Percentiles rank a stretch among this genome's conserved stretches.
Conservation (phyloP, 2,329 filamentous ascomycete genomes). For the Diaporthe citrichinensis region DNA sequence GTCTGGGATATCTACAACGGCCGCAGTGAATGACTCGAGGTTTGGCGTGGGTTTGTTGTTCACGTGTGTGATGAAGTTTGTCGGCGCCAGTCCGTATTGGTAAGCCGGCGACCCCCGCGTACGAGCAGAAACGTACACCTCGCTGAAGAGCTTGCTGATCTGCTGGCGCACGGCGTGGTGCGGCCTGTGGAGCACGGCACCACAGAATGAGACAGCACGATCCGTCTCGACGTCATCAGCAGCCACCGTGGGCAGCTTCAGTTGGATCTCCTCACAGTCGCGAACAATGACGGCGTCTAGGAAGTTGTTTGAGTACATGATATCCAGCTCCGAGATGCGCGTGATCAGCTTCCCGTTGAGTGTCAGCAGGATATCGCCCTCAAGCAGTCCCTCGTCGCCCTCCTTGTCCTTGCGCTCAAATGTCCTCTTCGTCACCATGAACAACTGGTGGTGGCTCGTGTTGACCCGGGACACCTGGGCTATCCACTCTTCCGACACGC, state of each 20-base stretch:
- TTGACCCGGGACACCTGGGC: constrained; percentile 85
- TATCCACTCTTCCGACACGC: constrained; percentile 96
- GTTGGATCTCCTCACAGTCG: constrained; percentile 81
- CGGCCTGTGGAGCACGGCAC: constrained; percentile 91
- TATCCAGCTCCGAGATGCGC: constrained; percentile 89
- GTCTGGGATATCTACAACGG: constrained; percentile 90
- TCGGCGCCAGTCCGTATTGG: constrained; percentile 92
- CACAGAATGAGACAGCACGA: constrained; percentile 93
- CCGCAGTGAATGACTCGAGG: constrained; percentile 82
- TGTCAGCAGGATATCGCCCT: constrained; percentile 93
- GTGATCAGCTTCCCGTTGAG: constrained; percentile 95
- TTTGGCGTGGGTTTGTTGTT: constrained; percentile 90
- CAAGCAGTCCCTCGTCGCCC: constrained; percentile 74
- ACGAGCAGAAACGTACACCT: constrained; percentile 94
- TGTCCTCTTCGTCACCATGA: constrained; percentile 95
- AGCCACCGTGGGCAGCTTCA: constrained; percentile 86
- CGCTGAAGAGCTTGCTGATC: constrained; percentile 95
- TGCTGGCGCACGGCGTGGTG: constrained; percentile 98
- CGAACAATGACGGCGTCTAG: constrained; percentile 90
- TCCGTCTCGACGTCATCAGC: constrained; percentile 94
- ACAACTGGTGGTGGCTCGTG: constrained; percentile 93
- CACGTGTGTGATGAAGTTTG: constrained; percentile 97
- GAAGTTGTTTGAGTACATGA: constrained; percentile 92
- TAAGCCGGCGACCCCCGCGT: constrained; percentile 87
- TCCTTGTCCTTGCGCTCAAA: constrained; percentile 62